Evolutionary conservation across 2,329 filamentous ascomycete genomes (phyloP).

Genomic region (Aspergillus sclerotialis): DNA sequence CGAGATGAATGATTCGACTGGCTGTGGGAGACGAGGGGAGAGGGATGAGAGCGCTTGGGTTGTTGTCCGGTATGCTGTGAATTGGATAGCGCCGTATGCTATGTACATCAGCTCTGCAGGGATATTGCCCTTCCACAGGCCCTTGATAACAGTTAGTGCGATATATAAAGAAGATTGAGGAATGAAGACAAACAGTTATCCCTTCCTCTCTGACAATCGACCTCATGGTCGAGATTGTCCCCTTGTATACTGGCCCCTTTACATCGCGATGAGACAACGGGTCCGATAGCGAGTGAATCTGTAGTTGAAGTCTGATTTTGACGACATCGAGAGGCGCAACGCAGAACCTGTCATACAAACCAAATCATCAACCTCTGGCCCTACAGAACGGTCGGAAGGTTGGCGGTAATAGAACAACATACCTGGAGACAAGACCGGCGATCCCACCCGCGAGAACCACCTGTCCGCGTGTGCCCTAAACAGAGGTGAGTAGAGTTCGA

Average conservation of each 20-base stretch:
- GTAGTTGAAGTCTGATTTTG: slow-evolving; percentile 95
- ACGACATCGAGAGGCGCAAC: slow-evolving; percentile 94
- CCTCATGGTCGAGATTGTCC: slow-evolving; percentile 66
- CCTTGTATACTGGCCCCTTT: slow-evolving; percentile 53
- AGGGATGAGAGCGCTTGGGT: slow-evolving; percentile 59
- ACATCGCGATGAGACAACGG: slow-evolving; percentile 52
- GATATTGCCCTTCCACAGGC: slow-evolving; percentile 96
- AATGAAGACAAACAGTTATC: slow-evolving; percentile 47
- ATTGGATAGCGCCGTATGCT: slow-evolving; percentile 82
- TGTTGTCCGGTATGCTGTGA: slow-evolving; percentile 74
- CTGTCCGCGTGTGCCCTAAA: slow-evolving; percentile 58
- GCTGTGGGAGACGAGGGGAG: slow-evolving; percentile 50
- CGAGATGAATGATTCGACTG: slow-evolving; percentile 72
- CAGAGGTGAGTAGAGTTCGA: slow-evolving; percentile 1
- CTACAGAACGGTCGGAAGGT: neutral
- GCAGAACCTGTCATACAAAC: slow-evolving; percentile 66
- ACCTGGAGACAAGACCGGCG: slow-evolving; percentile 85
- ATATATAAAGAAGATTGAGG: neutral
- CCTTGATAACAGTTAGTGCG: slow-evolving; percentile 25
- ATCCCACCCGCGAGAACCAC: slow-evolving; percentile 60
- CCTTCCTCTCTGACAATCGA: slow-evolving; percentile 77
- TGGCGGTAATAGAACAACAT: slow-evolving; percentile 14
- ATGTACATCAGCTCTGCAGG: slow-evolving; percentile 93
- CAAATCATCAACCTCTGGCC: too few relatives aligned
- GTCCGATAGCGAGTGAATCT: slow-evolving; percentile 75